Base-by-base conservation (phyloP, 768 basidiomycete species). In the Hygrophoropsis aurantiaca region DNA sequence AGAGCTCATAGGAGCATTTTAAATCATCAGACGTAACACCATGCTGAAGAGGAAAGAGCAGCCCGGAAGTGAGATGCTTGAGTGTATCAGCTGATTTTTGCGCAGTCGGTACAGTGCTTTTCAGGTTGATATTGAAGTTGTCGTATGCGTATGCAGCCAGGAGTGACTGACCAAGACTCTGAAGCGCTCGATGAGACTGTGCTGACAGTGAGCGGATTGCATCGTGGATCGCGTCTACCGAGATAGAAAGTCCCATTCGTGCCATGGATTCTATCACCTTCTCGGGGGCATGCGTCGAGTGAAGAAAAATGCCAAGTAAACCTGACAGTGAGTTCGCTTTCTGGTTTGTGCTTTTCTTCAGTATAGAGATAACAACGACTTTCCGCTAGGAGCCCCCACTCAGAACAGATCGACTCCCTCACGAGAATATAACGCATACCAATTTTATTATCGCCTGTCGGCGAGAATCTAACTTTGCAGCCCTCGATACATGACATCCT, bases 81-180 rank as follows among this genome's bases (percentile, higher is more conserved):
- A 67, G 53, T 1, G 51, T 55, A 7, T 51, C 34, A 36, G 16
- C 8, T 48, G 50, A 48, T 15, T 62, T 57, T 36, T 75, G 66
- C 1, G 64, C 42, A 0, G 67, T 70, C 0, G 66, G 67, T 6
- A 61, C 45, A 0, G 54, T 13, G 9, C 53, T 44, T 38, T 68
- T 63, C 7, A 74, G 49, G 32, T 70, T 56, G 5, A 74, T 58
- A 50, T 78, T 73, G 23, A 76, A 62, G 52, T 78, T 78, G 47
- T 78, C 68, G 21, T 70, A 77, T 5, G 69, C 68, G 52, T 62
- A 70, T 5, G 52, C 44, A 1, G 58, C 48, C 1, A 60, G 42
- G 5, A 68, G 49, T 3, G 57, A 59, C 21, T 53, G 40, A 0
- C 64, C 67, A 16, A 66, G 51, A n/a, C 33, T 13, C 5, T 44